phyloP scores from a whole-genome alignment of 2,329 filamentous ascomycete species.

The Parastagonospora avenae region DNA sequence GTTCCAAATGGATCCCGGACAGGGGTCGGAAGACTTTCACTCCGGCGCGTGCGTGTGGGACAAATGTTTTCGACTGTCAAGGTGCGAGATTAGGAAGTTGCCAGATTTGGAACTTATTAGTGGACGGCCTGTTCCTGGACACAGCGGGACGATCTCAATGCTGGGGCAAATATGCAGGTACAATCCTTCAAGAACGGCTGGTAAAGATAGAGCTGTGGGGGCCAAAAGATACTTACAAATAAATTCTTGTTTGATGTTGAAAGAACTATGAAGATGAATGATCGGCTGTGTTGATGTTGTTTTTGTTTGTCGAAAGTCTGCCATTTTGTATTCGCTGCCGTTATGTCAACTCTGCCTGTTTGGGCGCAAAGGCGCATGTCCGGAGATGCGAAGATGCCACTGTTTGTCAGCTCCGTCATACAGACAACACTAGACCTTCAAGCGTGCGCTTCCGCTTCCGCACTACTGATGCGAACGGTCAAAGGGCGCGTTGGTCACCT shows the following conservation, averaged over 20 bases:
- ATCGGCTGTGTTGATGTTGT: background rate
- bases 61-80: background rate
- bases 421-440: background rate
- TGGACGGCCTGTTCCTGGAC: slow-evolving; percentile 11
- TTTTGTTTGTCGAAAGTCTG: background rate
- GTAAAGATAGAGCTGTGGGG: slow-evolving; percentile 18
- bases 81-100: background rate
- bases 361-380: slow-evolving; percentile 11
- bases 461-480: background rate
- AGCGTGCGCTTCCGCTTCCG: too few relatives aligned
- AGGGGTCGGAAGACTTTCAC: background rate
- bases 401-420: slow-evolving; percentile 1
- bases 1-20: background rate
- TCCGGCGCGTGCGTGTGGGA: background rate
- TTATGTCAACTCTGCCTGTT: background rate
- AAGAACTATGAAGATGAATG: background rate
- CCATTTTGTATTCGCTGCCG: background rate
- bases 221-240: slow-evolving; percentile 3
- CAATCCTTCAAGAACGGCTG: slow-evolving; percentile 4
- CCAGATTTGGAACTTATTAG: background rate
- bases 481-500: background rate
- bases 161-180: slow-evolving; percentile 33
- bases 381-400: background rate
- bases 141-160: slow-evolving; percentile 7
- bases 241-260: background rate